phyloP scores from a whole-genome alignment of 2,329 filamentous ascomycete species.

The Pseudocercospora fijiensis region DNA sequence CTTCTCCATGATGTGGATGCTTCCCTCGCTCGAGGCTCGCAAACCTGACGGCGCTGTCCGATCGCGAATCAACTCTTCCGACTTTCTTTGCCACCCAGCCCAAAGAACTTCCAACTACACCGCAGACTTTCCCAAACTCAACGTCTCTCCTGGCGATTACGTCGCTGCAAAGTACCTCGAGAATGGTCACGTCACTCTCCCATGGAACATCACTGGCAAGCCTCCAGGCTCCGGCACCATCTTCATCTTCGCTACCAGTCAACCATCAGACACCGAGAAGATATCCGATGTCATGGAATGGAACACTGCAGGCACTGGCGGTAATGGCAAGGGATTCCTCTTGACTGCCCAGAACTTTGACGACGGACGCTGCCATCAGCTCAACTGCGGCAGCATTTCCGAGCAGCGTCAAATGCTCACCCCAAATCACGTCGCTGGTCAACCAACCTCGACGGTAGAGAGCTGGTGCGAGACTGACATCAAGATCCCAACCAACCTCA shows the following conservation, averaged over 20 bases:
- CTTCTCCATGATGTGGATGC: constrained; percentile 59
- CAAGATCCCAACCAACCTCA: constrained; percentile 65
- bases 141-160: constrained; percentile 50
- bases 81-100: constrained; percentile 62
- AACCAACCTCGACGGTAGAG: constrained; percentile 47
- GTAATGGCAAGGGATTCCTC: constrained; percentile 73
- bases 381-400: constrained; percentile 62
- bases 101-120: constrained; percentile 58
- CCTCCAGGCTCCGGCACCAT: constrained; percentile 47
- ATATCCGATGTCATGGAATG: constrained; percentile 70
- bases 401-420: constrained; percentile 58
- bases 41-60: constrained; percentile 39
- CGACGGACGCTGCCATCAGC: constrained; percentile 85
- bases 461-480: constrained; percentile 81
- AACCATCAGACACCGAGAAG: constrained; percentile 55
- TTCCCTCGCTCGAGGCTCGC: constrained; percentile 53
- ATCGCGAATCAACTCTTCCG: constrained; percentile 50
- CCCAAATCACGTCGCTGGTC: constrained; percentile 55
- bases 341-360: constrained; percentile 80
- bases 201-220: constrained; percentile 45
- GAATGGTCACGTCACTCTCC: constrained; percentile 52
- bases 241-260: constrained; percentile 52
- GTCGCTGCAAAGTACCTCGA: constrained; percentile 53
- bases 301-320: constrained; percentile 77
- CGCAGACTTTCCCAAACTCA: constrained; percentile 62